Base-by-base conservation (phyloP, 805 yeast species). In the fission yeast (Schizosaccharomyces pombe) region DNA sequence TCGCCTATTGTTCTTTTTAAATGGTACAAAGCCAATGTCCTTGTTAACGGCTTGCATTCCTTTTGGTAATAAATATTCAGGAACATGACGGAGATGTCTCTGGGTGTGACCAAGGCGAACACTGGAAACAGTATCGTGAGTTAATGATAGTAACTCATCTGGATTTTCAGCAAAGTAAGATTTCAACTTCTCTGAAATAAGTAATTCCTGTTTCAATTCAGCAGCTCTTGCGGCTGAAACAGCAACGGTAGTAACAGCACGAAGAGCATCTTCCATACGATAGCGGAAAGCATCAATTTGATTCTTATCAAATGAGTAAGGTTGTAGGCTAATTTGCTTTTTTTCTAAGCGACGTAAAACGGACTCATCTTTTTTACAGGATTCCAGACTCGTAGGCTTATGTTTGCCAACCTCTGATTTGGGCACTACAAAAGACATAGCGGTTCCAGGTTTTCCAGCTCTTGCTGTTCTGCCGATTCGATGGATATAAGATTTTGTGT, bases 141-240 rank as follows among this genome's bases (percentile, higher is more conserved):
- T 81, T 64, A 91, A 75, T 54, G 82, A 78, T 22, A 78, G 78
- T 62, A 91, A 74, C 68, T 91, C 98, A 63, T 85, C 93, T 5
- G 98, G 98, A 64, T 91, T 91, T 64, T 91, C 97, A 66, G 89
- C 95, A 65, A 91, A 91, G 68, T 85, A 94, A 63, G 95, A 76
- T 68, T 86, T 85, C 64, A 91, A 75, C 64, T 85, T 86, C 56
- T 85, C 95, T 60, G 93, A 83, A 47, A 89, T 77, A 58, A 91
- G 70, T 65, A 91, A 72, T 67, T 91, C 97, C 60, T 79, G 76
- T 65, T 83, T 83, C 65, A 89, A 74, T 64, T 91, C 98, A 65
- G 78, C 82, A 56, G 86, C 75, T 62, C 97, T 76, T 0, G 97
- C 97, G 63, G 91, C 96, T 67, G 96, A 78, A 28, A 91, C 77